A percentile compares a stretch with the other conserved stretches of the same genome.
Evolutionary conservation across 345 rosid species (phyloP).

Genomic region (Populus alba): DNA sequence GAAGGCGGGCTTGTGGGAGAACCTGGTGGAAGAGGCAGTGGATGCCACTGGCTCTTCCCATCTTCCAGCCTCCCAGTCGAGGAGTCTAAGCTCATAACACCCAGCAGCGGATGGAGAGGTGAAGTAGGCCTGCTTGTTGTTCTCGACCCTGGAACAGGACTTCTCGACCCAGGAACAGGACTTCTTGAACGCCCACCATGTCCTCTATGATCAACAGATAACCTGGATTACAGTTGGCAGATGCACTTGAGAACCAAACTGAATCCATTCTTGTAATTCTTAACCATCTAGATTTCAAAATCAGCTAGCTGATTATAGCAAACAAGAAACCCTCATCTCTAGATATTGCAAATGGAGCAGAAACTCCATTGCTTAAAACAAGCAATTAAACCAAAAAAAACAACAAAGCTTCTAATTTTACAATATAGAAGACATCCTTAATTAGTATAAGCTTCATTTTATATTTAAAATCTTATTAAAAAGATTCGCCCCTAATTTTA

Average conservation of each 20-base stretch:
- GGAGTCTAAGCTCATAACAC: conserved; percentile 56
- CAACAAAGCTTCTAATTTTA: neutral
- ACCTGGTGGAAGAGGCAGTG: conserved; percentile 87
- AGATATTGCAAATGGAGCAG: neutral
- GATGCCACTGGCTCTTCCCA: conserved; percentile 66
- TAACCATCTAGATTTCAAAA: neutral
- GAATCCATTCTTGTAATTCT: neutral
- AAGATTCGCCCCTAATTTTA: neutral
- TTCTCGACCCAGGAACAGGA: conserved; percentile 28
- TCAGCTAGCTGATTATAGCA: neutral
- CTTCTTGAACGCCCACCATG: conserved; percentile 36
- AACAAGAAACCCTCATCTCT: neutral
- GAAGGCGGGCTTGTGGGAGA: conserved; percentile 82
- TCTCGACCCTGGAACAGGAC: conserved; percentile 43
- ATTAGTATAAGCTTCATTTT: neutral
- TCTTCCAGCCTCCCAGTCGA: conserved; percentile 59
- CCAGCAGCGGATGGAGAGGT: conserved; percentile 59
- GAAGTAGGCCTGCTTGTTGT: conserved; percentile 71
- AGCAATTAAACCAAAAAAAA: neutral
- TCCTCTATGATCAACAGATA: conserved; percentile 43
- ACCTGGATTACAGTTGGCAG: conserved; percentile 19
- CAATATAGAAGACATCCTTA: neutral
- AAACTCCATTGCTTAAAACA: neutral
- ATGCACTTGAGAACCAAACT: conserved; percentile 10
- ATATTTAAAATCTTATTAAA: neutral